Conservation (phyloP, 768 basidiomycete genomes). For the Macrolepiota fuliginosa region DNA sequence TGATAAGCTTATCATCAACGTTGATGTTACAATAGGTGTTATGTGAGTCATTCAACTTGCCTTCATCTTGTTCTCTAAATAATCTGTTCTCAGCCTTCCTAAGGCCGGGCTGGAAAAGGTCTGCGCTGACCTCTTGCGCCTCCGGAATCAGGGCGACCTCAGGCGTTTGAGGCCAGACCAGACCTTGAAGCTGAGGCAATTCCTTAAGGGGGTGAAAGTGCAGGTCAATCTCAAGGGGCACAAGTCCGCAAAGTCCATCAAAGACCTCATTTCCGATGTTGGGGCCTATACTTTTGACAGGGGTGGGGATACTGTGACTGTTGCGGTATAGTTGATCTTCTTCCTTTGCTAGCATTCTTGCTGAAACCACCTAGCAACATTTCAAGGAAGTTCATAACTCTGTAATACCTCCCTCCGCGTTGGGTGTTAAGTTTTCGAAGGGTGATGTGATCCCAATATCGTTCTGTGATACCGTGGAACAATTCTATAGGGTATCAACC, state of each 20-base stretch:
- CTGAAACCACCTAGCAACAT: slow-evolving; percentile 22
- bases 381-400: slow-evolving; percentile 22
- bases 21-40: slow-evolving; percentile 40
- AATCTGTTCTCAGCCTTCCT: slow-evolving; percentile 22
- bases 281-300: slow-evolving; percentile 26
- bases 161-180: slow-evolving; percentile 8
- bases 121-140: slow-evolving; percentile 19
- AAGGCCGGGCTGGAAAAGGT: slow-evolving; percentile 18
- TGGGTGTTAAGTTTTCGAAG: slow-evolving; percentile 25
- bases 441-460: slow-evolving; percentile 28
- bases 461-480: slow-evolving; percentile 24
- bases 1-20: slow-evolving; percentile 35
- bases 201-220: slow-evolving; percentile 29
- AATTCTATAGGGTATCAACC: slow-evolving; percentile 26
- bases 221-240: slow-evolving; percentile 17
- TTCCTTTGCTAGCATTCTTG: neutral
- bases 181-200: slow-evolving; percentile 23
- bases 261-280: slow-evolving; percentile 25
- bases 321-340: slow-evolving; percentile 21
- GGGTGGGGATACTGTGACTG: slow-evolving; percentile 21
- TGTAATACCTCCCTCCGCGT: slow-evolving; percentile 19
- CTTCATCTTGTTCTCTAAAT: neutral
- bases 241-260: slow-evolving; percentile 24
- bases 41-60: slow-evolving; percentile 25
- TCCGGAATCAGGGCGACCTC: slow-evolving; percentile 19